A percentile compares a stretch with the other conserved stretches of the same genome.
These are phyloP conservation scores for Phytophthora cryptogea DNA, from an alignment of 352 stramenopile genomes.

Conservation along the genomic window DNA sequence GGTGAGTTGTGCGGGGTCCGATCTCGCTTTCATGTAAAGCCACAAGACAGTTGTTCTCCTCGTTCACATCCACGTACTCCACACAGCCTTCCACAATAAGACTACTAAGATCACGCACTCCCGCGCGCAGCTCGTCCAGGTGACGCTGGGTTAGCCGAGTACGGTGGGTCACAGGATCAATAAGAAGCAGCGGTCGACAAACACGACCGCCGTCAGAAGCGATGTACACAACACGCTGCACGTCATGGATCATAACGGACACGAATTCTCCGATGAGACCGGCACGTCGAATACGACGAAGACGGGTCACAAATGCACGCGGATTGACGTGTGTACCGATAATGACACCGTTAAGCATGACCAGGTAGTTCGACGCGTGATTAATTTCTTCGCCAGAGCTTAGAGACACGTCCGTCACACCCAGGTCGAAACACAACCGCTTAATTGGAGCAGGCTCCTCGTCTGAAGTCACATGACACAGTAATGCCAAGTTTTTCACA, in stretches of 20 bases:
- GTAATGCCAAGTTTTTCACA: slow-evolving; percentile 98
- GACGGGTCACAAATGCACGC: slow-evolving; percentile 85
- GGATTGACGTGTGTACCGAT: slow-evolving; percentile 96
- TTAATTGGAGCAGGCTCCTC: slow-evolving; percentile 94
- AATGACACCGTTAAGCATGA: slow-evolving; percentile 99
- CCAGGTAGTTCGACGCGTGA: slow-evolving; percentile 93
- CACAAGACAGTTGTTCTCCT: slow-evolving; percentile 99
- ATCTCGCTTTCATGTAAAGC: slow-evolving; percentile 94
- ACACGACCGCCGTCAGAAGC: slow-evolving; percentile 98
- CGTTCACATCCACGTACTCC: slow-evolving; percentile 99
- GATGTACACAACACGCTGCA: slow-evolving; percentile 98
- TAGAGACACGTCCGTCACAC: slow-evolving; percentile 96
- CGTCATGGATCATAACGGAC: slow-evolving; percentile 98
- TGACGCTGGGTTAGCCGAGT: slow-evolving; percentile 95
- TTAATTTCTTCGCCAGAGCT: slow-evolving; percentile 98
- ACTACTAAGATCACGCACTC: slow-evolving; percentile 76
- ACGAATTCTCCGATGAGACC: slow-evolving; percentile 97
- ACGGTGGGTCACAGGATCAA: slow-evolving; percentile 88
- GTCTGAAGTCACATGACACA: slow-evolving; percentile 96
- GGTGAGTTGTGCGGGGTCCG: slow-evolving; percentile 94
- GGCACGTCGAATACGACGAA: slow-evolving; percentile 83
- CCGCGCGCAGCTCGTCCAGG: slow-evolving; percentile 89
- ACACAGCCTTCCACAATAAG: slow-evolving; percentile 96
- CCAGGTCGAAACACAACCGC: slow-evolving; percentile 95
- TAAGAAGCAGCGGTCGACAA: slow-evolving; percentile 96